A percentile compares a stretch with the other conserved stretches of the same genome.
These are phyloP conservation scores for Salix udensis DNA, from an alignment of 345 rosid species.

Conservation along the genomic window DNA sequence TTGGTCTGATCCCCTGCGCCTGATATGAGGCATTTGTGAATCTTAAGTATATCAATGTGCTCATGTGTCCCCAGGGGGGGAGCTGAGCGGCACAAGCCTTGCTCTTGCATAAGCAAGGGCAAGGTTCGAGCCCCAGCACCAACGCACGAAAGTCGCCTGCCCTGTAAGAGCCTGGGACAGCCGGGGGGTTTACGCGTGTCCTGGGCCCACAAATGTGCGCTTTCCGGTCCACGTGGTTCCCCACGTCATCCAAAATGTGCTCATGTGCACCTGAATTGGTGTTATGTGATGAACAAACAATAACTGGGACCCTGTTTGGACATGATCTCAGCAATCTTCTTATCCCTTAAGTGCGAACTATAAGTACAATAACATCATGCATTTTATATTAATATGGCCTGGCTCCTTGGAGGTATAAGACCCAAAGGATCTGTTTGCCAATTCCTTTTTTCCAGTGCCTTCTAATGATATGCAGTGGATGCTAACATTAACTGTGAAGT, in stretches of 20 bases:
- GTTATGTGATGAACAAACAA: not conserved
- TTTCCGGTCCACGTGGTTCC: too few species aligned
- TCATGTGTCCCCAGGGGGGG: too few species aligned
- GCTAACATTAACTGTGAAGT: not conserved
- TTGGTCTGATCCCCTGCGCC: not conserved
- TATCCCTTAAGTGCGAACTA: not conserved
- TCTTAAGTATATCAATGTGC: not conserved
- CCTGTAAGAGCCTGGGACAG: too few species aligned
- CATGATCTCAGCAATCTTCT: not conserved
- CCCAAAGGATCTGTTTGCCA: not conserved
- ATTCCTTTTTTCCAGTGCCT: not conserved
- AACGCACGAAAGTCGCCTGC: too few species aligned
- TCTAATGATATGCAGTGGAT: not conserved
- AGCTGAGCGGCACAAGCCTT: too few species aligned
- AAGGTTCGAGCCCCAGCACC: too few species aligned
- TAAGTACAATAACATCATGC: not conserved
- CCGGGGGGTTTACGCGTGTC: too few species aligned
- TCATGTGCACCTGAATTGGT: not conserved
- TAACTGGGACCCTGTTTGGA: not conserved
- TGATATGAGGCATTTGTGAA: not conserved
- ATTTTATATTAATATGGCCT: not conserved
- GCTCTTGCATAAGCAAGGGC: too few species aligned
- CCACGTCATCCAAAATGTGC: too few species aligned
- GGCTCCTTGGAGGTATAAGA: not conserved
- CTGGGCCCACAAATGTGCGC: too few species aligned